These are phyloP conservation scores for Alternaria sp. DNA, from an alignment of 2,329 filamentous ascomycete species.

Conservation along the genomic window DNA sequence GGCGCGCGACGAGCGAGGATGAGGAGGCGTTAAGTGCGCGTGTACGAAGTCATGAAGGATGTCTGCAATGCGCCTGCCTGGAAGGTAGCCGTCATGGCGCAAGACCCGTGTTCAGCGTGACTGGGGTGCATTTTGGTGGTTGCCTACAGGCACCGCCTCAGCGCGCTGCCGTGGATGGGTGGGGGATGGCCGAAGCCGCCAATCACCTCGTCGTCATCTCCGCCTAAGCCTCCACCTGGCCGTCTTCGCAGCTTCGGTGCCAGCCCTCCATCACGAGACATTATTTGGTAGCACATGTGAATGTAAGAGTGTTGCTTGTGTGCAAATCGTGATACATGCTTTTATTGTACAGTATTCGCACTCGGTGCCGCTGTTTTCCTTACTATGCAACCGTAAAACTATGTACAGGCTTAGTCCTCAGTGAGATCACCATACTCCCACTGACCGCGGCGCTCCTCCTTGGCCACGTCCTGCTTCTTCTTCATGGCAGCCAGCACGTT, in stretches of 20 bases:
- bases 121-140: slow-evolving; percentile 36
- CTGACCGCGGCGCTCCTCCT: slow-evolving; percentile 81
- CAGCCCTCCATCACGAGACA: background rate
- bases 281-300: background rate
- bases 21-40: slow-evolving; percentile 11
- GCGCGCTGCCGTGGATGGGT: slow-evolving; percentile 7
- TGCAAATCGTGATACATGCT: background rate
- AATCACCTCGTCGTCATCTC: slow-evolving; percentile 10
- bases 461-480: slow-evolving; percentile 77
- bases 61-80: slow-evolving; percentile 34
- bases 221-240: slow-evolving; percentile 9
- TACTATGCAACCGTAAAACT: background rate
- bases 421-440: slow-evolving; percentile 99
- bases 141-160: slow-evolving; percentile 33
- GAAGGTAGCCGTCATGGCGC: slow-evolving; percentile 36
- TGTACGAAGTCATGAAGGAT: slow-evolving; percentile 25
- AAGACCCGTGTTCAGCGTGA: slow-evolving; percentile 23
- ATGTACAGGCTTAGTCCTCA: slow-evolving; percentile 56
- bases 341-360: background rate
- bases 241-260: background rate
- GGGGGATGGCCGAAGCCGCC: slow-evolving; percentile 7
- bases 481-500: slow-evolving; percentile 75
- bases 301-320: background rate
- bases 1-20: slow-evolving; percentile 8
- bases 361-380: background rate